A percentile compares a stretch with the other conserved stretches of the same genome.
Evolutionary conservation across 2,329 filamentous ascomycete species (phyloP).

Genomic region (Xylariaceae sp.): DNA sequence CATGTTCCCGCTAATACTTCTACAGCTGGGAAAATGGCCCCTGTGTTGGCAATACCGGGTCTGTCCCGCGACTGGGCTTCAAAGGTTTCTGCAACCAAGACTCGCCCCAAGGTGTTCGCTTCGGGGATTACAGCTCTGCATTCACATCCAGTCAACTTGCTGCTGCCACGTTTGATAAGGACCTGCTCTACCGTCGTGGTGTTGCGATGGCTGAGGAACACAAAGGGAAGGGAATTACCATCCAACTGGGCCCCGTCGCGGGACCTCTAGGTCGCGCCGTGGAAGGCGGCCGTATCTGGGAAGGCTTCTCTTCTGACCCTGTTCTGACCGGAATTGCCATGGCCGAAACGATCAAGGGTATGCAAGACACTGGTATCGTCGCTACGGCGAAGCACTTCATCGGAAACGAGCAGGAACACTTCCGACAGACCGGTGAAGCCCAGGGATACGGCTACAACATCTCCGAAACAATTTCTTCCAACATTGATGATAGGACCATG

Average conservation of each 20-base stretch:
- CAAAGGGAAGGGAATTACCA: not conserved
- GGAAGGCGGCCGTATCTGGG: conserved; percentile 68
- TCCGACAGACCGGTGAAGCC: conserved; percentile 11
- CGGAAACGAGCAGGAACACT: conserved; percentile 58
- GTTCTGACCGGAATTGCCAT: conserved; percentile 69
- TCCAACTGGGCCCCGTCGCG: not conserved
- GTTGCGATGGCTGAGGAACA: conserved; percentile 35
- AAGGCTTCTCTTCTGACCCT: conserved; percentile 67
- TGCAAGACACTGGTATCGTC: conserved; percentile 73
- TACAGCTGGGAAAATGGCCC: not conserved
- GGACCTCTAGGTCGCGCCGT: conserved; percentile 64
- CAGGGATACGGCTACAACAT: not conserved
- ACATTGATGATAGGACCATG: conserved; percentile 65
- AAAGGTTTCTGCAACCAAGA: conserved; percentile 45
- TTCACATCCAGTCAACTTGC: conserved; percentile 6
- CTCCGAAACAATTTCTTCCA: not conserved
- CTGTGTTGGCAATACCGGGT: conserved; percentile 16
- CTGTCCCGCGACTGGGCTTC: conserved; percentile 17
- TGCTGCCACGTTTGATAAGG: conserved; percentile 4
- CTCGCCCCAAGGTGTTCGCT: conserved; percentile 1
- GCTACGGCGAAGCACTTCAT: conserved; percentile 73
- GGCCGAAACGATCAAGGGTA: conserved; percentile 69
- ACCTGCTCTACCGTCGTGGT: conserved; percentile 3
- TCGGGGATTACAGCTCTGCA: conserved; percentile 38
- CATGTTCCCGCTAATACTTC: not conserved